These are phyloP conservation scores for Entomortierella parvispora DNA, from an alignment of 192 early-diverging fungal species.

Conservation along the genomic window DNA sequence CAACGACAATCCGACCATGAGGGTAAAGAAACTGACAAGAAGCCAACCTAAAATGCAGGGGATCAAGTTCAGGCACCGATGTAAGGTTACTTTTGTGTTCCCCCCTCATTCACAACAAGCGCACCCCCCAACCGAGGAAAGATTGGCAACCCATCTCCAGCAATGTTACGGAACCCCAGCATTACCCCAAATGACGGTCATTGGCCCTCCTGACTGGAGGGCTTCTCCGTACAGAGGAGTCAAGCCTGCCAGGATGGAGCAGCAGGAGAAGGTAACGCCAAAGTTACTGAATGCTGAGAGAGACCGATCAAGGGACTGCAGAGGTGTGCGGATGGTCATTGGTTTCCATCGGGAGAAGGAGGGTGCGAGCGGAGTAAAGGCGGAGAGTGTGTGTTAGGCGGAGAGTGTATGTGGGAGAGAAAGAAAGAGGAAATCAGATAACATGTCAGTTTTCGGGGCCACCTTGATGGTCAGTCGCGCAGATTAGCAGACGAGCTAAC, in stretches of 20 bases:
- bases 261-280: constrained; percentile 65
- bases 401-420: not conserved
- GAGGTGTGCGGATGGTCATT: not conserved
- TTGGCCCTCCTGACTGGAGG: constrained; percentile 53
- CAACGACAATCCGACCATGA: constrained; percentile 52
- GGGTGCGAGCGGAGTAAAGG: too few relatives aligned
- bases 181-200: constrained; percentile 56
- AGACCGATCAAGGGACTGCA: constrained; percentile 55
- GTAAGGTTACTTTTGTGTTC: too few relatives aligned
- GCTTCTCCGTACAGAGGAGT: constrained; percentile 58
- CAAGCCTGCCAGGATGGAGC: constrained; percentile 58
- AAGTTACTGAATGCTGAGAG: constrained; percentile 59
- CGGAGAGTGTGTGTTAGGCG: too few relatives aligned
- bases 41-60: constrained; percentile 49
- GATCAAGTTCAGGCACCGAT: too few relatives aligned
- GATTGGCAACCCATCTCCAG: too few relatives aligned
- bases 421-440: not conserved
- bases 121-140: too few relatives aligned
- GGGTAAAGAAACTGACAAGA: constrained; percentile 52
- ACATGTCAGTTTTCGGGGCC: too few relatives aligned
- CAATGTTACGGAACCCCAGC: too few relatives aligned
- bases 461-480: too few relatives aligned
- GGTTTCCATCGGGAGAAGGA: not conserved
- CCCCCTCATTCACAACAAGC: too few relatives aligned
- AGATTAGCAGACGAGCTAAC: not conserved